These are phyloP conservation scores for Russula earlei DNA, from an alignment of 768 basidiomycete genomes.

Conservation along the genomic window DNA sequence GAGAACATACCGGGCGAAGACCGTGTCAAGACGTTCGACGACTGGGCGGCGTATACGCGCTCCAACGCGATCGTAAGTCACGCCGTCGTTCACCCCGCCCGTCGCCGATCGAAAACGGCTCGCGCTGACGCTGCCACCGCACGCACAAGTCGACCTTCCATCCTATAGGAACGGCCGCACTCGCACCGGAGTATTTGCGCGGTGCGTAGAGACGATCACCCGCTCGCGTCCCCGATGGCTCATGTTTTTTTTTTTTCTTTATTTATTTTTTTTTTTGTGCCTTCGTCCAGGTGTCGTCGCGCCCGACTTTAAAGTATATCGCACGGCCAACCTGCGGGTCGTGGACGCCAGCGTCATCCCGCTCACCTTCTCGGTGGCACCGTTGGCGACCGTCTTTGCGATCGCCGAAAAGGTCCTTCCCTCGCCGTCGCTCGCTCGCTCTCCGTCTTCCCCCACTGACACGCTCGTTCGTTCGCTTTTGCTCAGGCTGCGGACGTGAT, in stretches of 20 bases:
- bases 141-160: slow-evolving; percentile 17
- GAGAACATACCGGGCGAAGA: slow-evolving; percentile 10
- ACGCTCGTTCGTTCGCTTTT: neutral
- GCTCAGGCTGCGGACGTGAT: slow-evolving; percentile 15
- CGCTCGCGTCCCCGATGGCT: neutral
- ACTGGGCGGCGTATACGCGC: slow-evolving; percentile 15
- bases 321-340: slow-evolving; percentile 34
- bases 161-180: slow-evolving; percentile 30
- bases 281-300: slow-evolving; percentile 32
- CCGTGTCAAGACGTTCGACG: slow-evolving; percentile 12
- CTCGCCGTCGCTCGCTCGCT: neutral
- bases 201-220: slow-evolving; percentile 13
- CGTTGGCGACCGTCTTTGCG: slow-evolving; percentile 17
- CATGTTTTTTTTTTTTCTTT: neutral
- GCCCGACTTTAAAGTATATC: slow-evolving; percentile 34
- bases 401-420: slow-evolving; percentile 15
- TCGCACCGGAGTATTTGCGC: slow-evolving; percentile 31
- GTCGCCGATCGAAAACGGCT: neutral
- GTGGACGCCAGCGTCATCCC: slow-evolving; percentile 20
- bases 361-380: slow-evolving; percentile 15
- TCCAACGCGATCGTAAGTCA: slow-evolving; percentile 16
- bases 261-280: neutral
- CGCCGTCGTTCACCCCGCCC: too few species aligned
- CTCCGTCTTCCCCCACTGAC: neutral
- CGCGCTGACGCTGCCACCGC: neutral